Evolutionary conservation across 1,139 yeast species (phyloP), one percentile per base, ranked within the genome.

Genomic region (Kodamaea arcana): DNA sequence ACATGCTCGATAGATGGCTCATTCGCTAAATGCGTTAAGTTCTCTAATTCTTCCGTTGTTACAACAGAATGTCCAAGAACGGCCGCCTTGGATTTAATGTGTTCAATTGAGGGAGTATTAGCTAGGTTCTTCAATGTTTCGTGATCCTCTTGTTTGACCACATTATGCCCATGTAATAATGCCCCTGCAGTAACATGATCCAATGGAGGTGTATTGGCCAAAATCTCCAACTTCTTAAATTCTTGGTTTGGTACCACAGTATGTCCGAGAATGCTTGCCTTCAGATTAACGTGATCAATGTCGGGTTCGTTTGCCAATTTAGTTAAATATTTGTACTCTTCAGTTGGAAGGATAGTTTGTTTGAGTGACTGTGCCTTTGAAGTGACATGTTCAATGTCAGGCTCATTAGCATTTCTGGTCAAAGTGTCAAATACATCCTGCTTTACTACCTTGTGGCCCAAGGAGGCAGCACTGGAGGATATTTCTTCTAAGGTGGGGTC

Each of bases 401-500:
- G 66, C 4, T 37, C 38, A 17, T 39, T 27, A n/a, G 48, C 46
- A 17, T 34, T 26, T n/a, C 34, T 33, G n/a, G 29, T 21, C 37
- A 58, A 43, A 3, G 39, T 32, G 9, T 41, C 39, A 30, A 45
- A 46, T 12, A 46, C 54, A 3, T 42, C 45, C 7, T 31, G 32
- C 3, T 38, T 24, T 12, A 52, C 33, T 7, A 48, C 31, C 9
- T 45, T 35, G 20, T 37, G 37, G 15, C 44, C 49, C 18, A 33
- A 39, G 4, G 32, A 4, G 4, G 31, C 27, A 1, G 56, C 54
- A 29, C 41, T 47, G 10, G 43, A 33, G 2, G 33, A 28, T 24
- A 56, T 26, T 15, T 47, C 45, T 11, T 50, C 52, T 4, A 39
- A 18, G 39, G 63, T 51, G 0, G 72, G 70, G 11, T 47, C 36